Base-by-base conservation (phyloP, 2,329 filamentous ascomycete species). In the Botrytis squamosa region DNA sequence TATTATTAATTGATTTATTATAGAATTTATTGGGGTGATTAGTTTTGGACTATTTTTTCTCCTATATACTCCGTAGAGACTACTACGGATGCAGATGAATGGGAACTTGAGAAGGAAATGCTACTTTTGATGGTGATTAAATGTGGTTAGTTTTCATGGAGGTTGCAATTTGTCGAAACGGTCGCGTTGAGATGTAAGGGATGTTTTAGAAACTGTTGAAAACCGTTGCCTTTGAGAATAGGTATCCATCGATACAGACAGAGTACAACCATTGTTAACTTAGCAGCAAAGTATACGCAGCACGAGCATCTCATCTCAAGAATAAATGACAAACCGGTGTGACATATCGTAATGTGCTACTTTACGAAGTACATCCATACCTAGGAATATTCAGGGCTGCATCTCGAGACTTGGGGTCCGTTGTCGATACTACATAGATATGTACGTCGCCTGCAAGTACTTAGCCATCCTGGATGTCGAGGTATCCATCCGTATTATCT, bases 311-410 rank as follows among this genome's bases (percentile, higher is more conserved):
- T n/a, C 33, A 33, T 33, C 33, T 33, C 36, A 36, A 40, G 36
- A 62, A 16, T 40, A 16, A 62, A 22, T 62, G 36, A 62, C 33
- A 40, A 25, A 62, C 20, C 59, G 25, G 36, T 63, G 60, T 42
- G 60, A 63, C 38, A 63, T 63, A n/a, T 40, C 38, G 60, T 42
- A 42, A 63, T 42, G 25, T 42, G n/a, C 60, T 4, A 29, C 60
- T n/a, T 8, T 2, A 33, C 33, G 33, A 33, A 33, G 33, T 33
- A 20, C 4, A n/a, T 42, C n/a, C 25, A 29, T 55, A 55, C 14
- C n/a, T 64, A 12, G 60, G 60, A 29, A 29, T 29, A 29, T 64
- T 44, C 62, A 64, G 62, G 62, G 60, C 38, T 63, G 60, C 60
- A 63, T 42, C 38, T 63, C 42, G 60, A n/a, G 38, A n/a, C 22